Evolutionary conservation across 495 filamentous ascomycete species (phyloP), one percentile per base, ranked within the genome.

Genomic region (Neurospora hispaniola): DNA sequence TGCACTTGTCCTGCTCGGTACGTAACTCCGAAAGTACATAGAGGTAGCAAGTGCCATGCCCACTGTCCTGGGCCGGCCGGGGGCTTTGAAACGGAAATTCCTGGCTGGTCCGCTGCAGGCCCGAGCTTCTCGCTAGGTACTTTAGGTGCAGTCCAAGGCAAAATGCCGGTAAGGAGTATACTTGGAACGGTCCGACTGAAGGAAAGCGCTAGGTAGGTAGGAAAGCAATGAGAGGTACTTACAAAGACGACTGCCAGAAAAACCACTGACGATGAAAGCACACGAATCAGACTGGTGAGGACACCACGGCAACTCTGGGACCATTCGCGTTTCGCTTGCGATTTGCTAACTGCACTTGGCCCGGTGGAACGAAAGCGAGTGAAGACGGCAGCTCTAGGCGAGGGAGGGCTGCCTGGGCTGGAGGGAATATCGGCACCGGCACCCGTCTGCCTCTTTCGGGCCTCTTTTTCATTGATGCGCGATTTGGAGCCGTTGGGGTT

Each of bases 161-260:
- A 62, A 62, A 35, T 62, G 54, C 54, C 54, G 54, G 54, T 16
- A 62, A 66, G 54, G 54, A 66, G 27, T 35, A 66, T 66, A 31
- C 35, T 31, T 66, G 54, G 54, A 35, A 66, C 54, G 54, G 54
- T 66, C 54, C 54, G 54, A 66, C 54, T 66, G 54, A 62, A 18
- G 54, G 54, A 66, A 66, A 66, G 54, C 54, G 27, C 54, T 18
- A 35, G 48, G 5, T 31, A 66, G 12, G 27, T 31, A 31, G 27
- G 14, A 77, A 66, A 80, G 0, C 4, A 76, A 69, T 76, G 78
- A 40, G 70, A 77, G 78, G 42, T 79, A 85, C 86, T 84, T 78
- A 88, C 85, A 73, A 86, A 76, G 69, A 84, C 79, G 40, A 85
- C 71, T 43, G 82, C 77, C 62, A 88, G 73, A 70, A 86, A 78